Evolutionary conservation across 1,139 yeast genomes (phyloP).

Genomic region (Yamadazyma triangularis): DNA sequence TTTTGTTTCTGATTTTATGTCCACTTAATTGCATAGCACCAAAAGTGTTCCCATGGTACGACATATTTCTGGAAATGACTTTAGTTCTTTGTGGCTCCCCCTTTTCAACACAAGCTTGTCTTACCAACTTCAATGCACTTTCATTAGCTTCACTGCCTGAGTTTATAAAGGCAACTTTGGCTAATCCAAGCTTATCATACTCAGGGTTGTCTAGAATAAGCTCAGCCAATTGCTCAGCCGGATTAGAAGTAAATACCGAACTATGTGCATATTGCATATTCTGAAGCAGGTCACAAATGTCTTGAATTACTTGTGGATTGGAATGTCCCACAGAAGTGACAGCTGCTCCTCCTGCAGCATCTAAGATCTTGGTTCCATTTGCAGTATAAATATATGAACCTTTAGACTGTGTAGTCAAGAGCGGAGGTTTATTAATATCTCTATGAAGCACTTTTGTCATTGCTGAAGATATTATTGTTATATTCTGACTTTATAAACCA

Average conservation of each 20-base stretch:
- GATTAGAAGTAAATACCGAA: slow-evolving; percentile 30
- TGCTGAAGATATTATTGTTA: too few species aligned
- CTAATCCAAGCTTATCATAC: slow-evolving; percentile 47
- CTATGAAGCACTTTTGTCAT: too few species aligned
- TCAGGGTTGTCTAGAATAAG: slow-evolving; percentile 48
- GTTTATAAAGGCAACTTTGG: slow-evolving; percentile 47
- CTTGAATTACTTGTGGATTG: slow-evolving; percentile 42
- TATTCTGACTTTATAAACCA: too few species aligned
- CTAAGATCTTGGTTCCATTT: slow-evolving; percentile 24
- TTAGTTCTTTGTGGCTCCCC: slow-evolving; percentile 43
- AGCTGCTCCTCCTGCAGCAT: slow-evolving; percentile 60
- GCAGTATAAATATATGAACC: too few species aligned
- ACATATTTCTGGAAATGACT: slow-evolving; percentile 45
- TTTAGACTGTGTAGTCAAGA: too few species aligned
- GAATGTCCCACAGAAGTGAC: slow-evolving; percentile 56
- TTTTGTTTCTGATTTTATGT: slow-evolving; percentile 29
- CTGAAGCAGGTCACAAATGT: slow-evolving; percentile 44
- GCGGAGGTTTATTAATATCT: too few species aligned
- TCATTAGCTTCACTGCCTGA: slow-evolving; percentile 61
- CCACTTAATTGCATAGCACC: slow-evolving; percentile 49
- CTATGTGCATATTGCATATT: slow-evolving; percentile 41
- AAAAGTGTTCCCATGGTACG: slow-evolving; percentile 56
- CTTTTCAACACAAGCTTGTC: slow-evolving; percentile 48
- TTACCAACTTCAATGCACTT: slow-evolving; percentile 49
- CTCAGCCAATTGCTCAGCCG: slow-evolving; percentile 44